These are phyloP conservation scores for Letharia lupina DNA, from an alignment of 495 filamentous ascomycete species.

Conservation along the genomic window DNA sequence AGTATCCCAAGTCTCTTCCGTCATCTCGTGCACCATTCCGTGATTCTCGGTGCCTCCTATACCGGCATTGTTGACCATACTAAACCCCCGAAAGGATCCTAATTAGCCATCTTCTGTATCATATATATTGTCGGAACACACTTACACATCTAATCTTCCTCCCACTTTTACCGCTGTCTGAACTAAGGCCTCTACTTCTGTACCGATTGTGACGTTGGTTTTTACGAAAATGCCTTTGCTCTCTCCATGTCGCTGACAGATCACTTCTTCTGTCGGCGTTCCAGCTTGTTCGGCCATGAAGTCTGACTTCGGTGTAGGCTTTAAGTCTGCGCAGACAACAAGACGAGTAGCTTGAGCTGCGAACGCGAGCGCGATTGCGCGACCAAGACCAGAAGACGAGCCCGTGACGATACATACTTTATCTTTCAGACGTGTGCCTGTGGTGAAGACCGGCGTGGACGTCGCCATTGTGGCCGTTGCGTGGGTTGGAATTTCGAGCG, in stretches of 20 bases:
- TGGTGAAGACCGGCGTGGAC: background rate
- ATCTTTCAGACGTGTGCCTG: slow-evolving; percentile 25
- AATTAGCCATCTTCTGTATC: background rate
- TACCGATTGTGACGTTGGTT: slow-evolving; percentile 37
- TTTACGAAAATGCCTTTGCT: slow-evolving; percentile 39
- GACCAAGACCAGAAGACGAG: slow-evolving; percentile 40
- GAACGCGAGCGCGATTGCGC: slow-evolving; percentile 32
- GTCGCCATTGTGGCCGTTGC: background rate
- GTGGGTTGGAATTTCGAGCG: background rate
- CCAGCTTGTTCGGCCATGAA: slow-evolving; percentile 27
- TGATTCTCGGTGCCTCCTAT: slow-evolving; percentile 24
- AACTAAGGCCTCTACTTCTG: slow-evolving; percentile 36
- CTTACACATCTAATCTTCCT: slow-evolving; percentile 45
- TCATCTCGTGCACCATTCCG: slow-evolving; percentile 31
- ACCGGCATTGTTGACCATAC: slow-evolving; percentile 49
- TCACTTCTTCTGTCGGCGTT: slow-evolving; percentile 37
- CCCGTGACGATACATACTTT: slow-evolving; percentile 45
- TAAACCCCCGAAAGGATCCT: slow-evolving; percentile 13
- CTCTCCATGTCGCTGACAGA: slow-evolving; percentile 28
- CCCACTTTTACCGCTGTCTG: too few species aligned
- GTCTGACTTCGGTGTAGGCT: slow-evolving; percentile 25
- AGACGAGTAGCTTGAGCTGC: slow-evolving; percentile 37
- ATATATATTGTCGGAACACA: too few species aligned
- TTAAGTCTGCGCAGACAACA: slow-evolving; percentile 43
- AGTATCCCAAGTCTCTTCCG: slow-evolving; percentile 37